Evolutionary conservation across 139 green algal genomes (phyloP).

Genomic region (Parachlorella kessleri): DNA sequence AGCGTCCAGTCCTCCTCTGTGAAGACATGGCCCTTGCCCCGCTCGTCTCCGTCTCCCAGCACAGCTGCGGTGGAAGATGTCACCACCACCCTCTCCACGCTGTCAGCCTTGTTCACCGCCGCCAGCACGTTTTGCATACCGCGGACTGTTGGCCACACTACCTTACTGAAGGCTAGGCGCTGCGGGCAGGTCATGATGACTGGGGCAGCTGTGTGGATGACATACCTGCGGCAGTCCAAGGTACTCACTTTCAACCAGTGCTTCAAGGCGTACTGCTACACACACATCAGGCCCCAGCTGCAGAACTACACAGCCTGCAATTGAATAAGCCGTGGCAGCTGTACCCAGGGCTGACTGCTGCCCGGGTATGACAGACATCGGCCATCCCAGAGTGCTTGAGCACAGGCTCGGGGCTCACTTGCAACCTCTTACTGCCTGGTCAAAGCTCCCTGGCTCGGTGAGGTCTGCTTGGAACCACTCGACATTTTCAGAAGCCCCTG

Average conservation of each 20-base stretch:
- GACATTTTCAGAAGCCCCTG: conserved; percentile 39
- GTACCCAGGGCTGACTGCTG: too few relatives aligned
- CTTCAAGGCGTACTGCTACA: neutral
- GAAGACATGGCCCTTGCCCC: too few relatives aligned
- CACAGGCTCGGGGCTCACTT: conserved; percentile 11
- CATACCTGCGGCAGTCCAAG: conserved; percentile 36
- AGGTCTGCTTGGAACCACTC: conserved; percentile 41
- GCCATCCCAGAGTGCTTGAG: too few relatives aligned
- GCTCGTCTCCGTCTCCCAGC: too few relatives aligned
- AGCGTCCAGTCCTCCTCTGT: too few relatives aligned
- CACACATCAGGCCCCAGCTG: neutral
- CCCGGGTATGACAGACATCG: too few relatives aligned
- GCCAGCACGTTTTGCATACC: conserved; percentile 64
- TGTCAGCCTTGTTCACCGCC: conserved; percentile 38
- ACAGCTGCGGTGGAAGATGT: too few relatives aligned
- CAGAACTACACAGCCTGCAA: neutral
- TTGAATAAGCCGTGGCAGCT: neutral
- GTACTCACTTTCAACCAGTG: too few relatives aligned
- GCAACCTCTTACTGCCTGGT: conserved; percentile 45
- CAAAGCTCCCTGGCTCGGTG: conserved; percentile 44
- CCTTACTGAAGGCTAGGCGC: conserved; percentile 17
- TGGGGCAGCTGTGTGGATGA: conserved; percentile 66
- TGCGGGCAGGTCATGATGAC: conserved; percentile 15
- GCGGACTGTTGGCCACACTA: conserved; percentile 52
- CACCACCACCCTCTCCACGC: too few relatives aligned